Evolutionary conservation across 768 basidiomycete genomes (phyloP).

Genomic region (Pholiota conissans): DNA sequence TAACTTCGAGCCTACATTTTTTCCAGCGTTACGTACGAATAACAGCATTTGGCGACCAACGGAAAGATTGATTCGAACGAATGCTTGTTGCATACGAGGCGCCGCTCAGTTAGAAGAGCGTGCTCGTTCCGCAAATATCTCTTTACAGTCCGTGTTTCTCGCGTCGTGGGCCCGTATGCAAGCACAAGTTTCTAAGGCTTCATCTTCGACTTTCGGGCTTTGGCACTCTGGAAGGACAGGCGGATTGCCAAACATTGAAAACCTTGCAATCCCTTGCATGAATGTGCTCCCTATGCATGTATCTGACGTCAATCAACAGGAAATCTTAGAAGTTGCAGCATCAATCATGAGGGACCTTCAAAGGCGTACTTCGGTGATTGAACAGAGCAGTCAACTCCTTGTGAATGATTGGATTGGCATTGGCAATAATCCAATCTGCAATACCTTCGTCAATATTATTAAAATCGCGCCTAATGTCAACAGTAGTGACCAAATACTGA

Average conservation of each 20-base stretch:
- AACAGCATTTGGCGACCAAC: background rate
- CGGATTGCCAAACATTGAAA: conserved; percentile 30
- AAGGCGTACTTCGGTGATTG: conserved; percentile 36
- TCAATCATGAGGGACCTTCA: conserved; percentile 35
- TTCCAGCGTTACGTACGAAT: conserved; percentile 12
- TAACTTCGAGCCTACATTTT: conserved; percentile 18
- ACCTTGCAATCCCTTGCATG: conserved; percentile 43
- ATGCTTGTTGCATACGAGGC: conserved; percentile 10
- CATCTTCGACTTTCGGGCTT: conserved; percentile 38
- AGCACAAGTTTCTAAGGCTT: conserved; percentile 24
- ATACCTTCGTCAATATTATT: conserved; percentile 46
- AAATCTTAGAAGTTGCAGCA: conserved; percentile 27
- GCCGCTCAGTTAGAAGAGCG: conserved; percentile 37
- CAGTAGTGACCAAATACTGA: conserved; percentile 20
- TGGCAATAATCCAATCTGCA: conserved; percentile 33
- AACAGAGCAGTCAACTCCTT: conserved; percentile 37
- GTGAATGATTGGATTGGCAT: conserved; percentile 38
- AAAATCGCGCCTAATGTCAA: conserved; percentile 29
- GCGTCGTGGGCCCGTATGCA: conserved; percentile 45
- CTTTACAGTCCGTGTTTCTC: conserved; percentile 40
- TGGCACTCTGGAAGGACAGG: conserved; percentile 49
- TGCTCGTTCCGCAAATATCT: conserved; percentile 34
- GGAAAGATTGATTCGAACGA: conserved; percentile 11
- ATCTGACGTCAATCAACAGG: conserved; percentile 12
- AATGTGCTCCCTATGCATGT: conserved; percentile 43